Evolutionary conservation across 139 green algal species (phyloP).

Genomic region (Haematococcus sp.): DNA sequence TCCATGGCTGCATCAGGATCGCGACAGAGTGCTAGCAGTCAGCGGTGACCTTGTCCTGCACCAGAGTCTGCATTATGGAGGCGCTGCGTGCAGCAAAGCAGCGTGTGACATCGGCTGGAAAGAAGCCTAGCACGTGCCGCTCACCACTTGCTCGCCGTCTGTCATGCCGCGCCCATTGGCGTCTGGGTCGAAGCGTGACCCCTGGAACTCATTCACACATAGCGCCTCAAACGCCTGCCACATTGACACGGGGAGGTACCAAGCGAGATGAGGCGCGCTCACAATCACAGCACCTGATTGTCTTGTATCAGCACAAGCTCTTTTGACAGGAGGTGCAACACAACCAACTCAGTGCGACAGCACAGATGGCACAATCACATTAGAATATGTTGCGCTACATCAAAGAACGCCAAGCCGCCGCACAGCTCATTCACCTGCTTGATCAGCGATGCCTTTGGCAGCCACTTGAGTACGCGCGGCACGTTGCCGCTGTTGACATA

Average conservation of each 20-base stretch:
- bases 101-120: neutral
- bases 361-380: neutral
- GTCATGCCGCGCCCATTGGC: constrained; percentile 34
- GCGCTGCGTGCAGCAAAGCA: neutral
- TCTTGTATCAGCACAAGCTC: neutral
- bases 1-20: too few relatives aligned
- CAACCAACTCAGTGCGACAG: neutral
- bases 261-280: too few relatives aligned
- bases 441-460: constrained; percentile 53
- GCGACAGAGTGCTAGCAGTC: too few relatives aligned
- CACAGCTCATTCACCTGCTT: constrained; percentile 1
- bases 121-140: neutral
- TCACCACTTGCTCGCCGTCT: constrained; percentile 40
- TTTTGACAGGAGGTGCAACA: too few relatives aligned
- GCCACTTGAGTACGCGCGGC: constrained; percentile 65
- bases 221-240: constrained; percentile 61
- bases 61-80: too few relatives aligned
- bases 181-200: constrained; percentile 46
- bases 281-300: neutral
- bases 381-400: constrained; percentile 53
- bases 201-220: constrained; percentile 87
- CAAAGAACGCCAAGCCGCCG: too few relatives aligned
- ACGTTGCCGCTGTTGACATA: constrained; percentile 82
- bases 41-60: too few relatives aligned
- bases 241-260: constrained; percentile 26